phyloP scores from a whole-genome alignment of 2,329 filamentous ascomycete species.

The Coniochaeta ligniaria region DNA sequence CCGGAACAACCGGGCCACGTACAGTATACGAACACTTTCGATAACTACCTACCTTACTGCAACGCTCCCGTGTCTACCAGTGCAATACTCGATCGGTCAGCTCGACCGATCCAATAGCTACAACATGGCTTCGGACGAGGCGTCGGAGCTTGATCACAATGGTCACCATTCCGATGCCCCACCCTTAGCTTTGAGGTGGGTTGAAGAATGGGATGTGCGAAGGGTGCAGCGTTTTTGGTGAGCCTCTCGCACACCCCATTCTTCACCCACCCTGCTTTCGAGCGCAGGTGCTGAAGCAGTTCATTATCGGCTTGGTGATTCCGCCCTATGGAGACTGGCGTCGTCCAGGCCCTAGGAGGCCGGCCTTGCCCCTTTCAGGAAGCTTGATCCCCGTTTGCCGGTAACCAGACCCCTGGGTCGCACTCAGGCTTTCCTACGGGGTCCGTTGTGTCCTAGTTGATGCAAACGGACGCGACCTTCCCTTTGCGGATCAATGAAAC shows the following conservation, averaged over 20 bases:
- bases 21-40: no score
- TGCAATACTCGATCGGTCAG: neutral
- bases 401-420: neutral
- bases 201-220: no score
- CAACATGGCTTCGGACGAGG: neutral
- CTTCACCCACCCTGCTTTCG: no score
- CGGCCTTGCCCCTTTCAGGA: neutral
- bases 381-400: neutral
- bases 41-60: no score
- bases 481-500: neutral
- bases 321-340: neutral
- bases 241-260: no score
- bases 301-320: neutral
- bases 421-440: neutral
- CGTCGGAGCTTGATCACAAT: neutral
- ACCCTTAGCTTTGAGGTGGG: no score
- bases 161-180: neutral
- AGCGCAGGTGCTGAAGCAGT: neutral
- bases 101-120: neutral
- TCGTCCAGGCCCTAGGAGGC: neutral
- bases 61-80: no score
- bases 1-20: no score
- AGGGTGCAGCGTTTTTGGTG: no score
- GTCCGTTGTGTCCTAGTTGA: neutral
- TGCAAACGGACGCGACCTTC: neutral